phyloP scores from a whole-genome alignment of 2,329 filamentous ascomycete species.

The Colletotrichum higginsianum region DNA sequence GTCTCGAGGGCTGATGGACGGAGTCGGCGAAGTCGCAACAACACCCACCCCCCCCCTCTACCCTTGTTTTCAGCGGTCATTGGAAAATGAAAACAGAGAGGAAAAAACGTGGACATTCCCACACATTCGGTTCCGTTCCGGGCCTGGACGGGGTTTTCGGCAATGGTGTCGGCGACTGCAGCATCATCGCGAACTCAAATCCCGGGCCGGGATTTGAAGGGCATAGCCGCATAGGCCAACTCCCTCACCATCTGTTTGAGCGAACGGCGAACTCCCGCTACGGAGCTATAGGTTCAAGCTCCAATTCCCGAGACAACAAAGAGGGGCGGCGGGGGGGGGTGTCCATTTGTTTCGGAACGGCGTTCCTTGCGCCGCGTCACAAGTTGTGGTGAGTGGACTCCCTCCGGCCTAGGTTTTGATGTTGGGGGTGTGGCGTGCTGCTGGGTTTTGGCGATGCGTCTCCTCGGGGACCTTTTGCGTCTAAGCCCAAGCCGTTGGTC shows the following conservation, averaged over 20 bases:
- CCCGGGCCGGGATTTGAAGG: conserved; percentile 41
- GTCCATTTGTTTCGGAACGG: background rate
- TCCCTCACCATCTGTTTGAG: background rate
- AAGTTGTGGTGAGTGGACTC: too few species aligned
- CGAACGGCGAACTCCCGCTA: background rate
- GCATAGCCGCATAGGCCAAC: background rate
- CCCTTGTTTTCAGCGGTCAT: conserved; percentile 4
- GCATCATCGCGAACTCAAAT: conserved; percentile 28
- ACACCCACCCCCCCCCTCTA: too few species aligned
- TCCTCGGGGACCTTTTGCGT: too few species aligned
- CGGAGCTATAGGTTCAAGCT: background rate
- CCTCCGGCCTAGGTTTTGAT: too few species aligned
- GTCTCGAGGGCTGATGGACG: background rate
- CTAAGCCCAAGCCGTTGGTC: too few species aligned
- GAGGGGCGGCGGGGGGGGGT: too few species aligned
- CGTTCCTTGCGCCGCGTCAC: background rate
- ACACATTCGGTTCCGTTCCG: background rate
- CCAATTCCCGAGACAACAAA: background rate
- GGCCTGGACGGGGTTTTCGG: conserved; percentile 2
- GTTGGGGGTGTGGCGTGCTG: too few species aligned
- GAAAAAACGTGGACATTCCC: background rate
- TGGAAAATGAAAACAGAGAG: background rate
- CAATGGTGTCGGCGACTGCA: conserved; percentile 26
- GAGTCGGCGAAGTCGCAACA: background rate
- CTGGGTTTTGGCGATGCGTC: too few species aligned